phyloP scores from a whole-genome alignment of 805 yeast genomes.

The Tetrapisispora pingtungensis region DNA sequence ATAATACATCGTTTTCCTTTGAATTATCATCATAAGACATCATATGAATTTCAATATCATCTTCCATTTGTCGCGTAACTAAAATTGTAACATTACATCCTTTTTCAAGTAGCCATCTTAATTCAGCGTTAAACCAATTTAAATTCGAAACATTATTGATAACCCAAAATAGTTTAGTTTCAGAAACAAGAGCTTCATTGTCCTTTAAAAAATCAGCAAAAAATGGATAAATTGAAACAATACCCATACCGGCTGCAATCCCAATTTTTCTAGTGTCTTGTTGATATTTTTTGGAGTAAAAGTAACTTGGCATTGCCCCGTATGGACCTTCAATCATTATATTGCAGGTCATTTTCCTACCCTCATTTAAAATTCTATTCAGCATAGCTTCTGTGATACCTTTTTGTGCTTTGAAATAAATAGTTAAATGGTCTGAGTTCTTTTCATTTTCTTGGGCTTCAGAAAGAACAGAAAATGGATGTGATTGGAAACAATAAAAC shows the following conservation, averaged over 20 bases:
- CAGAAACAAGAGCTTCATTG: conserved; percentile 8
- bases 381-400: conserved; percentile 44
- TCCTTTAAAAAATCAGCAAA: conserved; percentile 24
- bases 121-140: conserved; percentile 38
- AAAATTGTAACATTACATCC: conserved; percentile 21
- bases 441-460: conserved; percentile 28
- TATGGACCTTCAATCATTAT: conserved; percentile 56
- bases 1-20: not conserved
- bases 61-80: conserved; percentile 4
- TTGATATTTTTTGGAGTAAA: conserved; percentile 28
- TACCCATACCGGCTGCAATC: conserved; percentile 45
- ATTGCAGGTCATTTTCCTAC: conserved; percentile 27
- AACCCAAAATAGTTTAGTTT: conserved; percentile 51
- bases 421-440: conserved; percentile 21
- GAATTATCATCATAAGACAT: not conserved
- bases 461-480: conserved; percentile 56
- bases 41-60: conserved; percentile 5
- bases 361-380: conserved; percentile 23
- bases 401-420: conserved; percentile 43
- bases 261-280: conserved; percentile 32
- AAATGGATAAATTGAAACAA: conserved; percentile 42
- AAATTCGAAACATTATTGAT: conserved; percentile 44
- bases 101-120: conserved; percentile 25
- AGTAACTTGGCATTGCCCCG: conserved; percentile 30
- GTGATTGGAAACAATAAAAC: conserved; percentile 42